Evolutionary conservation across 495 filamentous ascomycete genomes (phyloP), one percentile per base, ranked within the genome.

Genomic region (Aspergillus nanangensis): DNA sequence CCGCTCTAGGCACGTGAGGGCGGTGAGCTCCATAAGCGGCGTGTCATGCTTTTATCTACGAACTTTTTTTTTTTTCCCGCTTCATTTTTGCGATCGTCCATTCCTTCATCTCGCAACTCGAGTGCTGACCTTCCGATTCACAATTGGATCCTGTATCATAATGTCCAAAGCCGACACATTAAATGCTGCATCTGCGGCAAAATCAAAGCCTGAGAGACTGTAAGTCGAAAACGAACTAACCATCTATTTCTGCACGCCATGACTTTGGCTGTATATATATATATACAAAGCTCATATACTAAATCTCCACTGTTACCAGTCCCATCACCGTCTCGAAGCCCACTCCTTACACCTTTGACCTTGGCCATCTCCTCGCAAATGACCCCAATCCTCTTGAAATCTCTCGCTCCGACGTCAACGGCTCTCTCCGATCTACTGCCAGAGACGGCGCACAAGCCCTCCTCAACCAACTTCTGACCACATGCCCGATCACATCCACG

Each of bases 281-380:
- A 22, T 1, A 24, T 22, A n/a, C 18, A 20, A 20, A 20, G 17
- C 18, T 39, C 24, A 46, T n/a, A 29, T 43, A 31, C 45, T 50
- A n/a, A 50, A 17, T 38, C 14, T 32, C 50, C 35, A 41, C 22
- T n/a, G n/a, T 7, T 34, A 33, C 27, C 50, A 78, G 75, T 23
- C 65, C 72, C 18, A 76, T 90, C 47, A 82, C 75, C 8, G 86
- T 91, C 65, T 71, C 80, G 21, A 90, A 91, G 62, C 87, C 88
- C 0, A 94, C 81, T 1, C 91, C 88, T 33, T 92, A 92, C 74
- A 88, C 84, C 60, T 95, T 94, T 75, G 90, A 96, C 69, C 81
- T 95, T 10, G 90, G 89, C 51, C 80, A 92, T 60, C 81, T 96
- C 46, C 76, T 90, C 56, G 82, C 77, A 63, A 79, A 79, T 56